Percentiles rank a stretch among this genome's conserved stretches.
Conservation (phyloP, 139 green algal species). For the Chlamydomonas schloesseri region DNA sequence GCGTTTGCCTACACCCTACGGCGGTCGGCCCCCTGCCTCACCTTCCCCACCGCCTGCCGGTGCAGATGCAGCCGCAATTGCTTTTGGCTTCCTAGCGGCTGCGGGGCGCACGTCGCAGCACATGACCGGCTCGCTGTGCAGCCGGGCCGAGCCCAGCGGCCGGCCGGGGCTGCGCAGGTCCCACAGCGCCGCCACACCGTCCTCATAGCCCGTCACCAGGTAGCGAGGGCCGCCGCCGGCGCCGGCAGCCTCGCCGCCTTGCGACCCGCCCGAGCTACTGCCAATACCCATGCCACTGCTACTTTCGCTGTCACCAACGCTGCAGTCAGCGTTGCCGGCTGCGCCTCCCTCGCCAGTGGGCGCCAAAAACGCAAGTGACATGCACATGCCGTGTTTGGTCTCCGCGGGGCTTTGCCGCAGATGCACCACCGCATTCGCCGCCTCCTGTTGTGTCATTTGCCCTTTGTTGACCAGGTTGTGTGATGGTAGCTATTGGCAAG, state of each 20-base stretch:
- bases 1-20: no score
- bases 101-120: not conserved
- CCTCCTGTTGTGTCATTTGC: no score
- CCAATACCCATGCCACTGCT: not conserved
- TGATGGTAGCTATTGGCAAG: no score
- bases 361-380: conserved; percentile 22
- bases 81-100: no score
- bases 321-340: no score
- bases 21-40: no score
- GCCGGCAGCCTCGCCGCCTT: no score
- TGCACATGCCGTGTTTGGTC: conserved; percentile 23
- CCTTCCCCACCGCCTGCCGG: no score
- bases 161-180: not conserved
- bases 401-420: not conserved
- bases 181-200: conserved; percentile 66
- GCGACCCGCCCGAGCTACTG: no score
- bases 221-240: not conserved
- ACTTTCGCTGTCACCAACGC: not conserved
- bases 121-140: conserved; percentile 60
- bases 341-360: not conserved
- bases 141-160: conserved; percentile 12
- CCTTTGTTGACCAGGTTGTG: no score
- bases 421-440: no score
- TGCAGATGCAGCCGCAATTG: no score
- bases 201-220: conserved; percentile 68